Conservation (phyloP, 176 grass and related monocot genomes). For the Luzula sylvatica region DNA sequence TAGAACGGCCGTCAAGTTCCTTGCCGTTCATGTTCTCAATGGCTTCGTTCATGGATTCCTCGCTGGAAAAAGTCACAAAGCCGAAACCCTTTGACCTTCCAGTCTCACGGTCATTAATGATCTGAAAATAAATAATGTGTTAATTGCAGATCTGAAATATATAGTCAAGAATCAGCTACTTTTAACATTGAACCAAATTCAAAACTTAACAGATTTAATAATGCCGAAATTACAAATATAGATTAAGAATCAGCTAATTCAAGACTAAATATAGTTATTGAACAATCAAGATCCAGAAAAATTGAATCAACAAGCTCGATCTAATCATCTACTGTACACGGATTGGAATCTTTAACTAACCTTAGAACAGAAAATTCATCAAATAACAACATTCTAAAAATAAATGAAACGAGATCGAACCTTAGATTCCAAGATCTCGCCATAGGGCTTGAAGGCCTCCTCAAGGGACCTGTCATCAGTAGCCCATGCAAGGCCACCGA, state of each 20-base stretch:
- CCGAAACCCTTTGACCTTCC: constrained; percentile 79
- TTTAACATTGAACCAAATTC: too few species aligned
- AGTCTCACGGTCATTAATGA: constrained; percentile 88
- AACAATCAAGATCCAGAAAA: not conserved
- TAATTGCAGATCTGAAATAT: constrained; percentile 9
- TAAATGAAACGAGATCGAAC: not conserved
- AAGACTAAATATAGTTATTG: not conserved
- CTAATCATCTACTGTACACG: too few species aligned
- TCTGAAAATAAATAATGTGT: constrained; percentile 24
- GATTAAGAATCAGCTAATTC: not conserved
- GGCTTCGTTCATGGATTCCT: constrained; percentile 73
- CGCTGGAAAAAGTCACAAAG: constrained; percentile 67
- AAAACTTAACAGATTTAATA: not conserved
- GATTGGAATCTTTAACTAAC: too few species aligned
- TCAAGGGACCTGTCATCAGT: constrained; percentile 71
- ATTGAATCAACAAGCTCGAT: too few species aligned
- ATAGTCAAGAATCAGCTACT: not conserved
- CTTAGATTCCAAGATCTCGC: constrained; percentile 93
- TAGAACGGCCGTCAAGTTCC: constrained; percentile 69
- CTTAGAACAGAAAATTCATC: not conserved
- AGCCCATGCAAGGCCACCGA: constrained; percentile 88
- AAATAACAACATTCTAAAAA: not conserved
- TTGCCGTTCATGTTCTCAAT: constrained; percentile 83
- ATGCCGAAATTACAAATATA: constrained; percentile 2
- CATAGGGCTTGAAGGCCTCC: constrained; percentile 49